phyloP scores from a whole-genome alignment of 2,329 filamentous ascomycete species.

The Fusarium solani-melongenae region DNA sequence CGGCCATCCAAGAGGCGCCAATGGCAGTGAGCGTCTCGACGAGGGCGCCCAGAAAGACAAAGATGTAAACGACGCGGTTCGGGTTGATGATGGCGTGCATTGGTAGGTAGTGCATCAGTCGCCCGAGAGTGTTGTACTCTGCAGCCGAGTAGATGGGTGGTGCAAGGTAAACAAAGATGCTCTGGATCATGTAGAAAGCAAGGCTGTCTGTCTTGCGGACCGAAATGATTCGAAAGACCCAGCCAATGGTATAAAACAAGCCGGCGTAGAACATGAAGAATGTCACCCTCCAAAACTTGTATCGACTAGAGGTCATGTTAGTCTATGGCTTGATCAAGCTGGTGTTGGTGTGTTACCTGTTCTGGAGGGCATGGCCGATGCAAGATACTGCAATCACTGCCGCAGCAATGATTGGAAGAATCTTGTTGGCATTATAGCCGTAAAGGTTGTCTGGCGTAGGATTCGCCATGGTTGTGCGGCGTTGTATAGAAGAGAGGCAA shows the following conservation, averaged over 20 bases:
- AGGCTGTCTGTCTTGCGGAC: conserved; percentile 35
- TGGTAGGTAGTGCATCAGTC: conserved; percentile 41
- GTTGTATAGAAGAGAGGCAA: neutral
- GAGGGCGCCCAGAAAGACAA: conserved; percentile 38
- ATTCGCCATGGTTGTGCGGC: conserved; percentile 14
- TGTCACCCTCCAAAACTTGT: conserved; percentile 41
- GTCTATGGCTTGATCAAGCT: neutral
- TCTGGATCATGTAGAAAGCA: conserved; percentile 39
- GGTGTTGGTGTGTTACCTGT: conserved; percentile 12
- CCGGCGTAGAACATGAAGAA: conserved; percentile 44
- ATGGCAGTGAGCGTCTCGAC: conserved; percentile 39
- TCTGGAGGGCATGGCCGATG: conserved; percentile 31
- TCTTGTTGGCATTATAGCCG: conserved; percentile 40
- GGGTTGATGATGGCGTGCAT: conserved; percentile 43
- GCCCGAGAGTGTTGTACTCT: conserved; percentile 42
- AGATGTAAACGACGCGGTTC: conserved; percentile 43
- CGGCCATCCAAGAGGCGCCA: conserved; percentile 41
- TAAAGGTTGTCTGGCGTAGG: conserved; percentile 37
- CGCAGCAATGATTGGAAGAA: conserved; percentile 34
- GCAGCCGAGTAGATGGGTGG: conserved; percentile 41
- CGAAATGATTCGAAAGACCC: conserved; percentile 34
- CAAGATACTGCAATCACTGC: conserved; percentile 33
- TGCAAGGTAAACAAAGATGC: conserved; percentile 39
- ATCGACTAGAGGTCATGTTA: conserved; percentile 22
- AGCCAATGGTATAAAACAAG: conserved; percentile 36